A percentile compares a stretch with the other conserved stretches of the same genome.
These are phyloP conservation scores for Wolfiporia cocos DNA, from an alignment of 1,284 basidiomycete species.

Conservation along the genomic window DNA sequence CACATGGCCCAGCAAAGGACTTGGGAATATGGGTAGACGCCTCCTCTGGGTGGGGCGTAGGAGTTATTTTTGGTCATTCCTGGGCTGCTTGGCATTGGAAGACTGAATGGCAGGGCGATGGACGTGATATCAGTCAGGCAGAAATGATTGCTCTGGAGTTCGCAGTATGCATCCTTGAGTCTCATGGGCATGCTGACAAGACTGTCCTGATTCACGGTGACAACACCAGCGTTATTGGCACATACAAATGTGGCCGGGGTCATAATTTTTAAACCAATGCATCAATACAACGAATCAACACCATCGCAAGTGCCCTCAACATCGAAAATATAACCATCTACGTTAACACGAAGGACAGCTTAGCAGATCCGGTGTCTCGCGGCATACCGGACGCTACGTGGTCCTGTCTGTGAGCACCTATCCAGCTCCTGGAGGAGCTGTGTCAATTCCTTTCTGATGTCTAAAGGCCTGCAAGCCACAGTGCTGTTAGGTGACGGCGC, in stretches of 20 bases:
- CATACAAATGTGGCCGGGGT: background rate
- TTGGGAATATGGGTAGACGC: background rate
- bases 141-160: background rate
- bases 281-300: background rate
- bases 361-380: background rate
- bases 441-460: background rate
- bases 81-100: background rate
- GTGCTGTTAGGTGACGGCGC: background rate
- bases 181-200: background rate
- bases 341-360: background rate
- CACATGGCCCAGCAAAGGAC: background rate
- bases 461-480: background rate
- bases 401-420: background rate
- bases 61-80: background rate
- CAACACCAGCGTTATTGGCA: background rate
- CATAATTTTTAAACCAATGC: background rate
- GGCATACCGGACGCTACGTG: background rate
- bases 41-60: background rate
- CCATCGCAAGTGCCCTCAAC: no score
- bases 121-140: background rate
- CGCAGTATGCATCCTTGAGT: background rate
- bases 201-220: background rate
- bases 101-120: slow-evolving; percentile 18
- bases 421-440: background rate
- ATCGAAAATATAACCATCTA: background rate